Conservation (phyloP, 192 early-diverging fungal species). For the Linnemannia exigua region DNA sequence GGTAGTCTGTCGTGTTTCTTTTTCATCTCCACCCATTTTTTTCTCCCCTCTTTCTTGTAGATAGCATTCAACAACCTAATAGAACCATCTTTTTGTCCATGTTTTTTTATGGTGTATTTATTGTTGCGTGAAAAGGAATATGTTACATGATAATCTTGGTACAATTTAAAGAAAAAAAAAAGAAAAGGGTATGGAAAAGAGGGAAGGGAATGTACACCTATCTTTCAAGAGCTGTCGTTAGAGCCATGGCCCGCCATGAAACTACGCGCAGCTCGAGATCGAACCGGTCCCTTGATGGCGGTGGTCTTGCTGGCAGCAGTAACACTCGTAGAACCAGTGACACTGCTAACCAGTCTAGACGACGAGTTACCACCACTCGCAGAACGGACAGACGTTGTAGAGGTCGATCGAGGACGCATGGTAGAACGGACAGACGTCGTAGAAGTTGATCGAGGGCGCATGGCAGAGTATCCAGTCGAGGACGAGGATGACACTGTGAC, state of each 20-base stretch:
- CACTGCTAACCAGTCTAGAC: not conserved
- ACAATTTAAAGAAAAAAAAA: not conserved
- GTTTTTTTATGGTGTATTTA: not conserved
- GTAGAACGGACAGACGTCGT: not conserved
- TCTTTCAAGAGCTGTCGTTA: not conserved
- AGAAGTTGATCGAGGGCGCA: not conserved
- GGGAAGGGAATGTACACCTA: not conserved
- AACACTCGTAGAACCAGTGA: not conserved
- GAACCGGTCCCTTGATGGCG: not conserved
- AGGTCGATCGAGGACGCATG: not conserved
- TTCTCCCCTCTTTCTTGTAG: not conserved
- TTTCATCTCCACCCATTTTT: not conserved
- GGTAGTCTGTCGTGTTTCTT: not conserved
- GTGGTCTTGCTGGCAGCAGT: not conserved
- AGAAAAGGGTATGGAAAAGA: not conserved
- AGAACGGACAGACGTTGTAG: slow-evolving; percentile 7
- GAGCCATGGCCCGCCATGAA: slow-evolving; percentile 30
- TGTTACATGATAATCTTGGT: not conserved
- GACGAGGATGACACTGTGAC: not conserved
- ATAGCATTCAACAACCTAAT: not conserved
- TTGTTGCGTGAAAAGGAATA: not conserved
- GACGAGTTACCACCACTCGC: not conserved
- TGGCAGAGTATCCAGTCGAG: not conserved
- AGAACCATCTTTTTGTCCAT: not conserved
- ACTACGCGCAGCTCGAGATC: slow-evolving; percentile 45